These are phyloP conservation scores for Fomes fomentarius DNA, from an alignment of 1,284 basidiomycete genomes.

Conservation along the genomic window DNA sequence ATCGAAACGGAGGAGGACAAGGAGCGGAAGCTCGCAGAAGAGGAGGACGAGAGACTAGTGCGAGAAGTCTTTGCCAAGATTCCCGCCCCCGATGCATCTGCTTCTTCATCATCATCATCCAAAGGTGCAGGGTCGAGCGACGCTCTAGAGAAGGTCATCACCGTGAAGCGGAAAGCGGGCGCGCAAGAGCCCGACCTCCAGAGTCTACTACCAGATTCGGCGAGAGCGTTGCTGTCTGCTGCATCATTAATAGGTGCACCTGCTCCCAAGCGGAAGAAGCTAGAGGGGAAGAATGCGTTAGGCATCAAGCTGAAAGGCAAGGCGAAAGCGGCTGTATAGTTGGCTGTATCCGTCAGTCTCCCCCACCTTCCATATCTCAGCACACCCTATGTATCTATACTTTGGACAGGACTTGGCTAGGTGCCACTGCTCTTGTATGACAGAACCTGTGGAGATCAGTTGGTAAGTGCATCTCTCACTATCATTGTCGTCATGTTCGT, in stretches of 20 bases:
- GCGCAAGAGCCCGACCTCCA: slow-evolving; percentile 70
- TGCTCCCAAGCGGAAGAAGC: slow-evolving; percentile 66
- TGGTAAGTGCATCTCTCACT: too few relatives aligned
- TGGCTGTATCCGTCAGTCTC: neutral
- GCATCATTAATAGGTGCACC: slow-evolving; percentile 43
- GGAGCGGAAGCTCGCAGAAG: slow-evolving; percentile 69
- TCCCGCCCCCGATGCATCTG: slow-evolving; percentile 40
- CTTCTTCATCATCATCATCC: slow-evolving; percentile 20
- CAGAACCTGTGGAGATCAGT: too few relatives aligned
- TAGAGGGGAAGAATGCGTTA: slow-evolving; percentile 58
- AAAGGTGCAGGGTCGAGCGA: slow-evolving; percentile 21
- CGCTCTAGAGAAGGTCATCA: slow-evolving; percentile 50
- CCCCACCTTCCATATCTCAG: too few relatives aligned
- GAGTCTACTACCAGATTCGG: slow-evolving; percentile 74
- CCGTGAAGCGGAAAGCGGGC: slow-evolving; percentile 81
- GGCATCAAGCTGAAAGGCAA: slow-evolving; percentile 77
- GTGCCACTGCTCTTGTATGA: too few relatives aligned
- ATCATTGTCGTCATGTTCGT: too few relatives aligned
- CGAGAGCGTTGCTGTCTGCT: slow-evolving; percentile 58
- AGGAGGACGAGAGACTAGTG: slow-evolving; percentile 92
- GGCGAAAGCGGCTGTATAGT: slow-evolving; percentile 13
- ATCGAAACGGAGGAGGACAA: slow-evolving; percentile 72
- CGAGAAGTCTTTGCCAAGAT: slow-evolving; percentile 86
- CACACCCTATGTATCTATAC: too few relatives aligned
- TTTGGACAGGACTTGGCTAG: too few relatives aligned